These are phyloP conservation scores for Tylopilus sp. DNA, from an alignment of 768 basidiomycete species.

Conservation along the genomic window DNA sequence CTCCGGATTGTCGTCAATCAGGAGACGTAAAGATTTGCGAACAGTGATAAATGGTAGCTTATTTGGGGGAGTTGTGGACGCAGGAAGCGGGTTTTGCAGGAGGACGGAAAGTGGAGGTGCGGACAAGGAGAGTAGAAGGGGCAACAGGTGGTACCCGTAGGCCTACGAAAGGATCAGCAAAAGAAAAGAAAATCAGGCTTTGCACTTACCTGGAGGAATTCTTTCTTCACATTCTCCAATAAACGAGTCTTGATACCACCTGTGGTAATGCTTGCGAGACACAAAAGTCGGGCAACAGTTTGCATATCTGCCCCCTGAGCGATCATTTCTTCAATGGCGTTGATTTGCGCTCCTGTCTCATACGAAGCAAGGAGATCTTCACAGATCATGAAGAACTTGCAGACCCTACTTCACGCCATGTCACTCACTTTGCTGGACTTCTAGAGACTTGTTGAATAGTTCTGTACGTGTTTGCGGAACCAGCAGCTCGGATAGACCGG, in stretches of 20 bases:
- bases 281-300: conserved; percentile 73
- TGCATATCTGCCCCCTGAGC: conserved; percentile 83
- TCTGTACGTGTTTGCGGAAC: conserved; percentile 82
- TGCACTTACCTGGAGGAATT: conserved; percentile 71
- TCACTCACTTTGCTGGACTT: conserved; percentile 88
- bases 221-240: conserved; percentile 86
- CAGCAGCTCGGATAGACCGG: conserved; percentile 88
- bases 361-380: conserved; percentile 94
- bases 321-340: conserved; percentile 88
- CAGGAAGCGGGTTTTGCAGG: conserved; percentile 63
- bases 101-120: conserved; percentile 66
- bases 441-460: conserved; percentile 85
- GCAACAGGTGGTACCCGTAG: conserved; percentile 74
- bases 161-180: conserved; percentile 39
- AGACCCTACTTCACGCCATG: conserved; percentile 1
- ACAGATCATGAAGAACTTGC: background rate
- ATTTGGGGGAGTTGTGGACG: conserved; percentile 40
- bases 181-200: background rate
- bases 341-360: conserved; percentile 73
- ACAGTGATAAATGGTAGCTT: conserved; percentile 73
- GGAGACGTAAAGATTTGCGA: conserved; percentile 83
- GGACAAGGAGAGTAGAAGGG: conserved; percentile 61
- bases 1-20: conserved; percentile 84
- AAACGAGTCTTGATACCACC: conserved; percentile 86
- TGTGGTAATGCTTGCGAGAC: conserved; percentile 78